Evolutionary conservation across 495 filamentous ascomycete genomes (phyloP).

Genomic region (Xylaria grammica): DNA sequence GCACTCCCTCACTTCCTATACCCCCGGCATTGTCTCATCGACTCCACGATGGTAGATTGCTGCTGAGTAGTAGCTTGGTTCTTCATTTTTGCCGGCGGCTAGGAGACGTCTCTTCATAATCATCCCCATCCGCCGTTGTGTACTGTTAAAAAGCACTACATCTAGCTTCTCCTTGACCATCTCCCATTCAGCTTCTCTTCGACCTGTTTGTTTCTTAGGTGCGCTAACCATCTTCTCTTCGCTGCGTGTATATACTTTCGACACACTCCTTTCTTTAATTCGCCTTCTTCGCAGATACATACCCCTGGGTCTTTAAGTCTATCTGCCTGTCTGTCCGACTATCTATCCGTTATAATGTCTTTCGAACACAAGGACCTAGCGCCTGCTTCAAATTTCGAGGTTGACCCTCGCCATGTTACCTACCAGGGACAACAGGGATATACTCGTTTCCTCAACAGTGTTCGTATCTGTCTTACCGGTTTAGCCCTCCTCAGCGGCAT

Average conservation of each 20-base stretch:
- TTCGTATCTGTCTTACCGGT: slow-evolving; percentile 49
- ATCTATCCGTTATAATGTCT: slow-evolving; percentile 28
- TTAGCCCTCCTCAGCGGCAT: slow-evolving; percentile 55
- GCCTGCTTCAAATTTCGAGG: slow-evolving; percentile 42
- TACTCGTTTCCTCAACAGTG: slow-evolving; percentile 46
- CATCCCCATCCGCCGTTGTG: neutral
- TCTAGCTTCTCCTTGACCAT: neutral
- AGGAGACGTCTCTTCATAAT: slow-evolving; percentile 17
- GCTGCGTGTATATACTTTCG: slow-evolving; percentile 10
- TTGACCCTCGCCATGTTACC: slow-evolving; percentile 43
- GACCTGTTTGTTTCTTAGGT: neutral
- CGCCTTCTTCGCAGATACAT: neutral
- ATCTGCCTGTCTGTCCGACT: slow-evolving; percentile 9
- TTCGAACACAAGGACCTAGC: slow-evolving; percentile 31
- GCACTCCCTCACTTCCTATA: neutral
- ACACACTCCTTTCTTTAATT: slow-evolving; percentile 7
- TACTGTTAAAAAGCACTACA: neutral
- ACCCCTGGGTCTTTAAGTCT: neutral
- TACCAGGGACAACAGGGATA: slow-evolving; percentile 42
- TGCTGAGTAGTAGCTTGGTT: neutral
- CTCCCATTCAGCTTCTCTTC: slow-evolving; percentile 1
- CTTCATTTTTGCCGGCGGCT: neutral
- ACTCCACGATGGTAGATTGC: neutral
- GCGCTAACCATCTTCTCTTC: neutral
- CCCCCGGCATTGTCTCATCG: neutral